Percentiles rank a stretch among this genome's conserved stretches.
Evolutionary conservation across 345 rosid genomes (phyloP).

Genomic region (Arabis alpina): DNA sequence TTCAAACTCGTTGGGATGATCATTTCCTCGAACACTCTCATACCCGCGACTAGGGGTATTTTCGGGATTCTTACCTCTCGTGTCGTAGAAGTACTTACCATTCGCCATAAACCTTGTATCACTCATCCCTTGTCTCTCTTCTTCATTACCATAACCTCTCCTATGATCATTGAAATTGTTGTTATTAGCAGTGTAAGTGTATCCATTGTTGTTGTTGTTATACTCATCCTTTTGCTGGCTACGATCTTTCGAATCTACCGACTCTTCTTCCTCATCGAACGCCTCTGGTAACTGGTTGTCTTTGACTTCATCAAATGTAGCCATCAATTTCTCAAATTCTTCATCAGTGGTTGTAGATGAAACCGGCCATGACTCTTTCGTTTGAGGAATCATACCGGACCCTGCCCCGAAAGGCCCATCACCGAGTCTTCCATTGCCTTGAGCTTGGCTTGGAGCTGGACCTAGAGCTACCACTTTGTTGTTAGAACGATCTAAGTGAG

Average conservation of each 20-base stretch:
- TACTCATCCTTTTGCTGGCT: slow-evolving; percentile 35
- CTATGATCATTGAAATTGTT: slow-evolving; percentile 34
- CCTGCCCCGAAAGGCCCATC: slow-evolving; percentile 55
- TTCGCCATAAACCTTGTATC: slow-evolving; percentile 60
- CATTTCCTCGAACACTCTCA: slow-evolving; percentile 26
- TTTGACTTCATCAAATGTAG: slow-evolving; percentile 48
- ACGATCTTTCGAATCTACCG: slow-evolving; percentile 20
- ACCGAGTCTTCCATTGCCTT: slow-evolving; percentile 42
- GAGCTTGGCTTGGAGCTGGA: slow-evolving; percentile 33
- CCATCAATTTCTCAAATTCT: slow-evolving; percentile 43
- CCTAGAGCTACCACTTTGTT: slow-evolving; percentile 16
- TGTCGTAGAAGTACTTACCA: slow-evolving; percentile 50
- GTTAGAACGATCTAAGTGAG: slow-evolving; percentile 34
- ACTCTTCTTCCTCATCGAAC: slow-evolving; percentile 34
- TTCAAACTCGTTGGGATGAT: slow-evolving; percentile 52
- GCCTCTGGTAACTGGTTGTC: slow-evolving; percentile 33
- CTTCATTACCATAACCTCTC: slow-evolving; percentile 41
- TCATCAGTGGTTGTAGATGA: slow-evolving; percentile 37
- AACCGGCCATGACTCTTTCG: slow-evolving; percentile 47
- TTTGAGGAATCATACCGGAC: slow-evolving; percentile 48
- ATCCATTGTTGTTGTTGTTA: slow-evolving; percentile 30
- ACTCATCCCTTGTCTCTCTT: slow-evolving; percentile 63
- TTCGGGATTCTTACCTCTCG: slow-evolving; percentile 30
- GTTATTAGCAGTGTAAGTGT: slow-evolving; percentile 32
- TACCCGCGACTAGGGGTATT: slow-evolving; percentile 24